Conservation (phyloP, 768 basidiomycete species). For the Tylopilus subfusipes region DNA sequence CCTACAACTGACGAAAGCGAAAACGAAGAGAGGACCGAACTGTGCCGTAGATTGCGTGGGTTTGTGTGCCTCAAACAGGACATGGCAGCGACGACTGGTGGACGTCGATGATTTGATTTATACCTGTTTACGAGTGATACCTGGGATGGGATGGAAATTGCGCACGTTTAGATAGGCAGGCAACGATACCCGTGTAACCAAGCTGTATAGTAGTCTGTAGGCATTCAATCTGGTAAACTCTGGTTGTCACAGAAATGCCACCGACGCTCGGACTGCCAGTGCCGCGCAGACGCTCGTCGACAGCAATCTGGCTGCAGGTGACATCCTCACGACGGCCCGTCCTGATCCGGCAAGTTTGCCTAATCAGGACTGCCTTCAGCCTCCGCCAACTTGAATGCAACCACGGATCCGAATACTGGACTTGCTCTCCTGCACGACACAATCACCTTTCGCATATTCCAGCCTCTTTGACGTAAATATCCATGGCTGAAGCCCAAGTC, state of each 20-base stretch:
- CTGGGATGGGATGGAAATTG: constrained; percentile 10
- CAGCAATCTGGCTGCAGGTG: neutral
- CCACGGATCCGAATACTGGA: neutral
- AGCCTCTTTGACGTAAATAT: constrained; percentile 3
- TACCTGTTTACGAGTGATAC: constrained; percentile 18
- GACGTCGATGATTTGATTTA: constrained; percentile 9
- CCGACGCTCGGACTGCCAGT: neutral
- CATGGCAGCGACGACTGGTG: constrained; percentile 1
- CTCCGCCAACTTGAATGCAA: constrained; percentile 5
- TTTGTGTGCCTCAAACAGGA: constrained; percentile 50
- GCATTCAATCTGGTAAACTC: constrained; percentile 7
- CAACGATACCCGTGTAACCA: constrained; percentile 23
- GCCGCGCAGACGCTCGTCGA: too few relatives aligned
- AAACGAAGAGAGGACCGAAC: constrained; percentile 31
- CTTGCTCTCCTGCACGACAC: constrained; percentile 5
- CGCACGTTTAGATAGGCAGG: constrained; percentile 21
- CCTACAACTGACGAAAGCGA: constrained; percentile 13
- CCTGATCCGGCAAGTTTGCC: constrained; percentile 13
- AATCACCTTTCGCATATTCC: constrained; percentile 1
- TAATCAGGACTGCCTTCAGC: constrained; percentile 22
- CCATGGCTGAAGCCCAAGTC: constrained; percentile 62
- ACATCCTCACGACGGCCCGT: neutral
- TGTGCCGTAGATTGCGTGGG: constrained; percentile 42
- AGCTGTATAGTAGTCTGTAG: constrained; percentile 27
- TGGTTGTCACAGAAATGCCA: neutral